A percentile compares a stretch with the other conserved stretches of the same genome.
These are phyloP conservation scores for Vanrija sp. DNA, from an alignment of 1,284 basidiomycete species.

Conservation along the genomic window DNA sequence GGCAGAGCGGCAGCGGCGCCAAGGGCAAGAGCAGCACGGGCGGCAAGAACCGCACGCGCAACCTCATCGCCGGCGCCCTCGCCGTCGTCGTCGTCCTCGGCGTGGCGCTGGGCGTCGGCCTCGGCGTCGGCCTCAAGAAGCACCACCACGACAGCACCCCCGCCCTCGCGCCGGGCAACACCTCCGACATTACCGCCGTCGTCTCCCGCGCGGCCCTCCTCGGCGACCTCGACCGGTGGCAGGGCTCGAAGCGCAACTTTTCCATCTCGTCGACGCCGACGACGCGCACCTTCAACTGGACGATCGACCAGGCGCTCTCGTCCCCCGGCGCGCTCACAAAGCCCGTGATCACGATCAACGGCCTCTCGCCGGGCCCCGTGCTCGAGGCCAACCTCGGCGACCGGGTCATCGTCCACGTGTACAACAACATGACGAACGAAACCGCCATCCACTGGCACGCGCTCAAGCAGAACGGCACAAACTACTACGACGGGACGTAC, in stretches of 20 bases:
- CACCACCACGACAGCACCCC: neutral
- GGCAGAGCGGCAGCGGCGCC: no score
- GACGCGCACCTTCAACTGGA: conserved; percentile 23
- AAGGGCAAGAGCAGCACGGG: neutral
- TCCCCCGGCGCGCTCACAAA: conserved; percentile 50
- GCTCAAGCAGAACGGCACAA: conserved; percentile 44
- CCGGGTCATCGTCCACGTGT: conserved; percentile 50
- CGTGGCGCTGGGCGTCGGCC: conserved; percentile 50
- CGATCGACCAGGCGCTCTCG: conserved; percentile 25
- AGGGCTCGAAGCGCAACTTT: conserved; percentile 29
- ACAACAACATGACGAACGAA: conserved; percentile 46
- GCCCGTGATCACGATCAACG: conserved; percentile 54
- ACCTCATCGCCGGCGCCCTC: conserved; percentile 5
- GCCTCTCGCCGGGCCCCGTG: conserved; percentile 52
- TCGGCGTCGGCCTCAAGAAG: conserved; percentile 31
- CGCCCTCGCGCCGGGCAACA: neutral
- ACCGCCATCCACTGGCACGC: conserved; percentile 54
- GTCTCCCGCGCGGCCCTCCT: conserved; percentile 22
- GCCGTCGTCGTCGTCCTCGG: conserved; percentile 35
- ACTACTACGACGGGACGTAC: conserved; percentile 52
- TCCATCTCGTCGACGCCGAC: conserved; percentile 25
- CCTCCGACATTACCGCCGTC: conserved; percentile 16
- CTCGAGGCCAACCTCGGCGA: conserved; percentile 55
- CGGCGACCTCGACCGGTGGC: conserved; percentile 13
- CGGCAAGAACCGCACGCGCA: neutral